phyloP scores from a whole-genome alignment of 2,329 filamentous ascomycete genomes.

The Aspergillus novoparasiticus region DNA sequence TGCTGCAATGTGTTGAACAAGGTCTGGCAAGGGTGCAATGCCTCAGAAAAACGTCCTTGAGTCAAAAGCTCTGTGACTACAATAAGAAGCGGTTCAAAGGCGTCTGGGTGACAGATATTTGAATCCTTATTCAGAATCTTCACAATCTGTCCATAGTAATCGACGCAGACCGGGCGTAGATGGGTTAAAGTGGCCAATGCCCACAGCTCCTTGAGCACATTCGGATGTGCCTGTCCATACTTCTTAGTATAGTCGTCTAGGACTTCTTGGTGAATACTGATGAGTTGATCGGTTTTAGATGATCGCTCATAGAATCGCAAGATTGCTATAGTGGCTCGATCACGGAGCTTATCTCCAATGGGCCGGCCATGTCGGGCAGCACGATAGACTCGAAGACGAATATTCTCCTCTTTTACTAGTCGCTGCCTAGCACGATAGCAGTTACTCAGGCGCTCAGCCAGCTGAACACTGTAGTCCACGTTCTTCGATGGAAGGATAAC shows the following conservation, averaged over 20 bases:
- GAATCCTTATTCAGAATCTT: constrained; percentile 42
- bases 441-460: constrained; percentile 50
- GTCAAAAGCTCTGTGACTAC: constrained; percentile 43
- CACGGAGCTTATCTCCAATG: constrained; percentile 34
- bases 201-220: constrained; percentile 41
- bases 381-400: constrained; percentile 39
- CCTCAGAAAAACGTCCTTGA: constrained; percentile 42
- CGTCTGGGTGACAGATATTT: constrained; percentile 37
- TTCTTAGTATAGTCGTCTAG: constrained; percentile 40
- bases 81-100: constrained; percentile 41
- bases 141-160: constrained; percentile 44
- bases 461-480: constrained; percentile 49
- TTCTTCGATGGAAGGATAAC: constrained; percentile 48
- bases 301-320: constrained; percentile 33
- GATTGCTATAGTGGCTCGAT: constrained; percentile 31
- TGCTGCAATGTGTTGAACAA: constrained; percentile 42
- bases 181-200: constrained; percentile 39
- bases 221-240: constrained; percentile 37
- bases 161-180: constrained; percentile 39
- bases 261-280: constrained; percentile 43
- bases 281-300: constrained; percentile 38
- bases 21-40: constrained; percentile 36
- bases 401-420: constrained; percentile 39
- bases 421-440: constrained; percentile 47
- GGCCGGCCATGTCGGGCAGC: constrained; percentile 32